These are phyloP conservation scores for Monosporascus cannonballus DNA, from an alignment of 2,329 filamentous ascomycete genomes.

Conservation along the genomic window DNA sequence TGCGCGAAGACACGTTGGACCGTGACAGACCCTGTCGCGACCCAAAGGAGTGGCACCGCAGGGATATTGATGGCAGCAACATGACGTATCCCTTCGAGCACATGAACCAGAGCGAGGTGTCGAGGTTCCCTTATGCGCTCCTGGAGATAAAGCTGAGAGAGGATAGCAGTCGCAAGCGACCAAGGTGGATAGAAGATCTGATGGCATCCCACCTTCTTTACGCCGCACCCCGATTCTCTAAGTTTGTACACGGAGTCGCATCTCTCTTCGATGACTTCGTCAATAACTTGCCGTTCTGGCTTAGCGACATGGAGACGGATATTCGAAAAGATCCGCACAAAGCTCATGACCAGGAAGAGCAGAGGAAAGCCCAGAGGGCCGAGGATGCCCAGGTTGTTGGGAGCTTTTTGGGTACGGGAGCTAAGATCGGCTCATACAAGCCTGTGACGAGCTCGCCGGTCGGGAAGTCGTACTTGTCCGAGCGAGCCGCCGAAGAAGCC, in stretches of 20 bases:
- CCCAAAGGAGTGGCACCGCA: constrained; percentile 82
- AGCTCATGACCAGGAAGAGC: constrained; percentile 88
- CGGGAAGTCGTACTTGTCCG: constrained; percentile 57
- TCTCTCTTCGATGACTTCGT: constrained; percentile 92
- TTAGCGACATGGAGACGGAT: constrained; percentile 84
- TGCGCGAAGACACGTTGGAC: constrained; percentile 74
- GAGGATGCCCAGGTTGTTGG: constrained; percentile 88
- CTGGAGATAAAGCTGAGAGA: constrained; percentile 88
- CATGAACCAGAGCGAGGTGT: constrained; percentile 86
- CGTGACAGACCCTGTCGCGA: constrained; percentile 80
- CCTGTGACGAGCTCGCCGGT: constrained; percentile 60
- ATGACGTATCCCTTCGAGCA: constrained; percentile 84
- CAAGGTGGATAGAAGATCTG: constrained; percentile 84
- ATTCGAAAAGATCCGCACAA: constrained; percentile 88
- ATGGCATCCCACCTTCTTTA: constrained; percentile 92
- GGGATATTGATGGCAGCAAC: constrained; percentile 75
- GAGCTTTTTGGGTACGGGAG: constrained; percentile 63
- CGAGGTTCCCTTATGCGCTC: constrained; percentile 82
- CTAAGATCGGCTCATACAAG: constrained; percentile 47
- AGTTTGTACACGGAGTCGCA: constrained; percentile 91
- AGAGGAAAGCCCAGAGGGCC: constrained; percentile 70
- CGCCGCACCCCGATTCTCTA: constrained; percentile 84
- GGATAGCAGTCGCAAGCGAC: constrained; percentile 58
- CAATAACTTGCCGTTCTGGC: constrained; percentile 94
- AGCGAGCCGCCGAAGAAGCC: constrained; percentile 44